Conservation (phyloP, 2,329 filamentous ascomycete species). For the Sclerotinia nivalis region DNA sequence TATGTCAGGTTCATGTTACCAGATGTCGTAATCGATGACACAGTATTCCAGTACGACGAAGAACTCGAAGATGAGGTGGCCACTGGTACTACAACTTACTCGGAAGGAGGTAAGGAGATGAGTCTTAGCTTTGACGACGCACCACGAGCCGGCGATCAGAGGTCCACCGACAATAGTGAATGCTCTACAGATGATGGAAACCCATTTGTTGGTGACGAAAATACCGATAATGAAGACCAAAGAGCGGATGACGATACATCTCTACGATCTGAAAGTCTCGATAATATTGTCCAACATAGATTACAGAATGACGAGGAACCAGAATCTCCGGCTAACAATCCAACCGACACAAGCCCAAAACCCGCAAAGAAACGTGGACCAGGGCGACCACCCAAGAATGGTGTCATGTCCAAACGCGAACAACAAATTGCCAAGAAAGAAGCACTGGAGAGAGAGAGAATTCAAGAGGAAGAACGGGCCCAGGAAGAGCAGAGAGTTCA, state of each 20-base stretch:
- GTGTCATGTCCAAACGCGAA: constrained; percentile 79
- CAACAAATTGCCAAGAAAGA: constrained; percentile 64
- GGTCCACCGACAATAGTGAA: constrained; percentile 35
- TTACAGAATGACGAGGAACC: constrained; percentile 39
- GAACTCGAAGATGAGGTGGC: constrained; percentile 44
- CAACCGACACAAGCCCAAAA: constrained; percentile 31
- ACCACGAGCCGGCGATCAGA: constrained; percentile 55
- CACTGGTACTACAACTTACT: constrained; percentile 45
- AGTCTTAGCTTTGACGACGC: constrained; percentile 71
- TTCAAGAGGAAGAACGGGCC: constrained; percentile 55
- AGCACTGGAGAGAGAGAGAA: constrained; percentile 50
- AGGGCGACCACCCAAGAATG: constrained; percentile 79
- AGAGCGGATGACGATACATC: constrained; percentile 26
- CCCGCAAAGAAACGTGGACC: constrained; percentile 60
- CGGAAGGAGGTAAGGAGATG: constrained; percentile 63
- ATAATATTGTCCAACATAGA: constrained; percentile 33
- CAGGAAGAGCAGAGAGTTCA: constrained; percentile 37
- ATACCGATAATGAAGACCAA: constrained; percentile 30
- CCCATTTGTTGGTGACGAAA: constrained; percentile 32
- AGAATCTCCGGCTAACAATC: constrained; percentile 24
- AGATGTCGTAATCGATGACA: constrained; percentile 57
- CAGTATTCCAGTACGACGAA: constrained; percentile 55
- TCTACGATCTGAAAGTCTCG: constrained; percentile 24
- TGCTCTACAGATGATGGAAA: constrained; percentile 33
- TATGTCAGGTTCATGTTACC: constrained; percentile 69